Base-by-base conservation (phyloP, 2,329 filamentous ascomycete genomes). In the Aspergillus alliaceus region DNA sequence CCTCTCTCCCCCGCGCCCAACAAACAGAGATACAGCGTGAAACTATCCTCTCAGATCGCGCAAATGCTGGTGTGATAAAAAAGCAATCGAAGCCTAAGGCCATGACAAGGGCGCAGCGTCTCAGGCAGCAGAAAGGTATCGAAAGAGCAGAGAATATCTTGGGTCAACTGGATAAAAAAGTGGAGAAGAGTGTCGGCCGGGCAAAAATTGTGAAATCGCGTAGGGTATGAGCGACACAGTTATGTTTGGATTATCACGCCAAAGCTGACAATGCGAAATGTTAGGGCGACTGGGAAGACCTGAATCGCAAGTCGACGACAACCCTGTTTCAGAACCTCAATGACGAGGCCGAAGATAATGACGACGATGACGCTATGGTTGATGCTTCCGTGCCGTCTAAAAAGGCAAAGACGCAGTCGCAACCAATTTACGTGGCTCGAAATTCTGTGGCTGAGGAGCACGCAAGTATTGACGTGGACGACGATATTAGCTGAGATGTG, bases 151-250 rank as follows among this genome's bases (percentile, higher is more conserved):
- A 84, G 56, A 74, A 77, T 15, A 77, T 82, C 34, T 71, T 81
- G 59, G 82, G 84, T 59, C 84, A 81, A 69, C 67, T 81, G 40
- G 81, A 84, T 69, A 78, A 77, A 40, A 87, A 86, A 69, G 74
- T 82, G 31, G 73, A 76, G 20, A 83, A 82, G 65, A 85, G 83
- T 62, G 62, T 80, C 44, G 72, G 69, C 9, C 79, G 77, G 57
- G 79, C 73, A 32, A 82, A 79, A 66, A 75, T 66, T 37, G 75
- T 84, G 35, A 78, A 80, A 59, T 77, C 77, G 53, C 74, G 83
- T 61, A 75, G 75, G 57, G 72, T 78, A 71, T 66, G 70, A n/a
- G 39, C 18, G 29, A 46, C 46, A 39, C n/a, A 51, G 24, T n/a
- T 35, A 55, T 27, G 20, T 27, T 24, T 11, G 34, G 27, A 9